phyloP scores from a whole-genome alignment of 768 basidiomycete genomes.

The Paxillus ammoniavirescens region DNA sequence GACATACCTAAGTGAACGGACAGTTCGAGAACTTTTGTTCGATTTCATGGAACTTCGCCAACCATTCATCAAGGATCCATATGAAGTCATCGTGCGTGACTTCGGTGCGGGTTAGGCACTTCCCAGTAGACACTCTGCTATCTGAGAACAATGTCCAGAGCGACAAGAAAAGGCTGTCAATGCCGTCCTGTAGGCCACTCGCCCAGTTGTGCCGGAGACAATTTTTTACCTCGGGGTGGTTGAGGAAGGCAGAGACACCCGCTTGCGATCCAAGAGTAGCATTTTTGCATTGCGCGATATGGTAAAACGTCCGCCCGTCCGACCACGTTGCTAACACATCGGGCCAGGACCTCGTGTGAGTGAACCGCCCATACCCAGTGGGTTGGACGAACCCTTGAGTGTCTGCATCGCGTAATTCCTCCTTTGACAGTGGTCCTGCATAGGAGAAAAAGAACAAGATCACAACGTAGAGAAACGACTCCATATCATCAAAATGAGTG shows the following conservation, averaged over 20 bases:
- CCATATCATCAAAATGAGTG: no score
- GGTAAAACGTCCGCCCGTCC: not conserved
- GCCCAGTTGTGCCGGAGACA: constrained; percentile 2
- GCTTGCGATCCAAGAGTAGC: not conserved
- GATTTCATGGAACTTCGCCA: not conserved
- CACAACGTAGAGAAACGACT: no score
- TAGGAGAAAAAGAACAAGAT: no score
- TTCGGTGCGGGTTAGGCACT: not conserved
- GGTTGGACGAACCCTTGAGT: no score
- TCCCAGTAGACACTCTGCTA: not conserved
- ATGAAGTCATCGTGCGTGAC: not conserved
- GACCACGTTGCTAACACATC: not conserved
- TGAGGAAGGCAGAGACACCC: no score
- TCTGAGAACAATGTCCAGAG: no score
- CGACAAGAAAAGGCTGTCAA: no score
- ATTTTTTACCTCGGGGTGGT: no score
- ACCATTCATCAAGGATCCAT: not conserved
- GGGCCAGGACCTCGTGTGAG: constrained; percentile 8
- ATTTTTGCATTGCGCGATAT: not conserved
- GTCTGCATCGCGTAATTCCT: no score
- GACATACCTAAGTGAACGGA: no score
- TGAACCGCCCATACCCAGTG: no score
- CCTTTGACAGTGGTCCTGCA: no score
- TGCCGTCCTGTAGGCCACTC: not conserved
- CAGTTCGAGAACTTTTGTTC: not conserved